Evolutionary conservation across 306 rosid species (phyloP), one percentile per base, ranked within the genome.

Genomic region (Malus orientalis): DNA sequence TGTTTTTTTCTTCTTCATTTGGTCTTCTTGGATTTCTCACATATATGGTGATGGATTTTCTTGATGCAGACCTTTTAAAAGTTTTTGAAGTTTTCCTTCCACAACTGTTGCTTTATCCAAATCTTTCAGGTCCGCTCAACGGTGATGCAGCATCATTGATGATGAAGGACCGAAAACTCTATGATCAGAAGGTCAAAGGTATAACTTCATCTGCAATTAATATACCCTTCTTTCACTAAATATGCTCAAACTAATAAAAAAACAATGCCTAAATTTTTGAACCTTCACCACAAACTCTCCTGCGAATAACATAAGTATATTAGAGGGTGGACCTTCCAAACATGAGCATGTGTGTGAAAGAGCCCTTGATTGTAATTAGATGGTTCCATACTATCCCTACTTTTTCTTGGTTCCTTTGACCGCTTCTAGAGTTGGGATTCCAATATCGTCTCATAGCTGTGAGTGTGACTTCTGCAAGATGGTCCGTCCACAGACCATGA

Each of bases 21-120:
- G 32, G 36, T 45, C 79, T 44, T 6, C 29, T 75, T 60, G 76
- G 49, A 36, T 68, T 47, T 70, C 65, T 72, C 53, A 61, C 59
- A 61, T 74, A 27, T 19, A 60, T 42, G 38, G 25, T 12, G 57
- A 42, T 58, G 33, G 11, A 82, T 80, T 75, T 68, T 65, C 18
- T 69, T 69, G 60, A 71, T 57, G 47, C 97, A 96, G 98, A 96
- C 89, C 97, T 96, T 69, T 76, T 92, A 75, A 96, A 96, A 77
- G 96, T 96, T 75, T 96, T 96, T 51, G 98, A 96, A 87, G 98
- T 89, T 54, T 92, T 96, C 88, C 98, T 96, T 81, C 99, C 99
- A 61, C 99, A 96, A 81, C 93, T 96, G 71, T 83, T 96, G 84
- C 96, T 96, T 54, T 92, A 96, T 84, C 99, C 99, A 19, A 96